Evolutionary conservation across 129 eudicot genomes (phyloP).

Genomic region (Kitagawia praeruptora): DNA sequence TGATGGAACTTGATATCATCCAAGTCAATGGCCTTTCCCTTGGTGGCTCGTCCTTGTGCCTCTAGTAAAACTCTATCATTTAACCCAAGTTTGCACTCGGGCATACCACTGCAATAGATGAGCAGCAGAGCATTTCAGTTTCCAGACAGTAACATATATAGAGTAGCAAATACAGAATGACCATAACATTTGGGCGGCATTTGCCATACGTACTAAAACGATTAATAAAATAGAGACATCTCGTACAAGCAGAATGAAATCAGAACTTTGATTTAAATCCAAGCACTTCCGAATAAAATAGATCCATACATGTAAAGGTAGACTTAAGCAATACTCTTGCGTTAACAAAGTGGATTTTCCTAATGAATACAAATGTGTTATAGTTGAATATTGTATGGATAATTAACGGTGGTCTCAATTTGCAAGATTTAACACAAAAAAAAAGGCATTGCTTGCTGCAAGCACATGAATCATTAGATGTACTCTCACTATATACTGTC

Average conservation of each 20-base stretch:
- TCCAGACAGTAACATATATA: not conserved
- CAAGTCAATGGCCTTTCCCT: conserved; percentile 95
- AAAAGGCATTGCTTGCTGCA: not conserved
- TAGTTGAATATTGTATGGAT: not conserved
- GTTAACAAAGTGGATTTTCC: not conserved
- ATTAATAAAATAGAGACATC: not conserved
- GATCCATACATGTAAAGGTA: not conserved
- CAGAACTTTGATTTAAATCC: not conserved
- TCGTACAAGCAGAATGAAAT: not conserved
- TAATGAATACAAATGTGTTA: not conserved
- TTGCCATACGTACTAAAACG: not conserved
- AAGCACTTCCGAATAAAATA: not conserved
- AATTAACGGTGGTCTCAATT: not conserved
- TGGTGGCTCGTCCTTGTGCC: conserved; percentile 91
- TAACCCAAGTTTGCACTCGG: conserved; percentile 96
- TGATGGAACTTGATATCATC: conserved; percentile 99
- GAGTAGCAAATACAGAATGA: not conserved
- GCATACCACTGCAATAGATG: conserved; percentile 85
- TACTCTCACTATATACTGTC: not conserved
- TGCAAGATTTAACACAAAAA: not conserved
- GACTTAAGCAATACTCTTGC: not conserved
- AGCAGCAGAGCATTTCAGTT: conserved; percentile 8
- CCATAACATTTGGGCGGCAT: not conserved
- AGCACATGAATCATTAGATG: not conserved
- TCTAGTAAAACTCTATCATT: conserved; percentile 93